These are phyloP conservation scores for Psilocybe cubensis DNA, from an alignment of 768 basidiomycete species.

Conservation along the genomic window DNA sequence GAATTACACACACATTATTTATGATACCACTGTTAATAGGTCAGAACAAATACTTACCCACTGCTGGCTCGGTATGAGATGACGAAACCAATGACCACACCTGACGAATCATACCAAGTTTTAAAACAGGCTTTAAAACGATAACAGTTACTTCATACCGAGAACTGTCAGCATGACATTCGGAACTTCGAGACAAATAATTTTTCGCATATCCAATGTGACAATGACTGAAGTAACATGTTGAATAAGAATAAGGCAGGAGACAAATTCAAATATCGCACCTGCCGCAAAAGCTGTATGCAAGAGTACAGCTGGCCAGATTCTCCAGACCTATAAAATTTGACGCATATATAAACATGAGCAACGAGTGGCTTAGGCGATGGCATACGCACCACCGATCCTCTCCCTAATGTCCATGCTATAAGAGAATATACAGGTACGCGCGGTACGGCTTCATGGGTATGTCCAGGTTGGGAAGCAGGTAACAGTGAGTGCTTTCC, in stretches of 20 bases:
- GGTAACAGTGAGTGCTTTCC: slow-evolving; percentile 27
- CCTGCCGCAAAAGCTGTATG: slow-evolving; percentile 61
- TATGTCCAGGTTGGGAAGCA: slow-evolving; percentile 26
- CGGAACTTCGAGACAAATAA: slow-evolving; percentile 48
- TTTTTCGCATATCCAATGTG: slow-evolving; percentile 41
- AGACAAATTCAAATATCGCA: slow-evolving; percentile 16
- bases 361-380: background rate
- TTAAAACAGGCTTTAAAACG: background rate
- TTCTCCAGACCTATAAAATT: slow-evolving; percentile 52
- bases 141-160: slow-evolving; percentile 36
- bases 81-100: slow-evolving; percentile 64
- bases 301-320: slow-evolving; percentile 69
- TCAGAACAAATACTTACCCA: slow-evolving; percentile 40
- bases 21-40: background rate
- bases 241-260: background rate
- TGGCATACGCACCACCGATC: slow-evolving; percentile 29
- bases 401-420: slow-evolving; percentile 36
- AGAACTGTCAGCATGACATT: slow-evolving; percentile 64
- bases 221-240: slow-evolving; percentile 39
- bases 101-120: slow-evolving; percentile 21
- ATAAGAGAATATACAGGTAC: slow-evolving; percentile 30
- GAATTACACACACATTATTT: background rate
- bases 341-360: background rate
- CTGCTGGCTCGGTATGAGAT: slow-evolving; percentile 67
- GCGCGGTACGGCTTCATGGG: slow-evolving; percentile 19